Conservation (phyloP, 495 filamentous ascomycete species). For the Penicillium dipodomyicola region DNA sequence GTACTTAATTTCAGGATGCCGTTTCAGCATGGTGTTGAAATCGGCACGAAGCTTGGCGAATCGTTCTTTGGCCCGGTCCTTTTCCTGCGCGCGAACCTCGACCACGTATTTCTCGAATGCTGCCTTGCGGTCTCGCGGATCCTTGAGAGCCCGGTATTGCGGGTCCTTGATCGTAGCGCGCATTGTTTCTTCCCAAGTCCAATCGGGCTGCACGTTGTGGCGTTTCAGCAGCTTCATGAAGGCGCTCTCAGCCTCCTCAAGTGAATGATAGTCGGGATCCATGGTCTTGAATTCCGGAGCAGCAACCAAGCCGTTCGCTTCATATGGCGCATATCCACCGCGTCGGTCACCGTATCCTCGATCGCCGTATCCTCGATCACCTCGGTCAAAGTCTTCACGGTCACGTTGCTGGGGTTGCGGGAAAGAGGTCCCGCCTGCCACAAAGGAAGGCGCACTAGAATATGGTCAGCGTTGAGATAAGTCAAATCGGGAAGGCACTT, state of each 20-base stretch:
- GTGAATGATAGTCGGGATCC: constrained; percentile 79
- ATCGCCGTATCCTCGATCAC: constrained; percentile 52
- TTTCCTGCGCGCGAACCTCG: constrained; percentile 88
- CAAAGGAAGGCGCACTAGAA: constrained; percentile 63
- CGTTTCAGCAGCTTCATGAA: constrained; percentile 89
- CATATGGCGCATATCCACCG: constrained; percentile 56
- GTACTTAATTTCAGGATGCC: constrained; percentile 95
- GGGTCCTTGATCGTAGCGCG: constrained; percentile 87
- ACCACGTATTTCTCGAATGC: constrained; percentile 95
- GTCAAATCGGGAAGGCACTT: constrained; percentile 33
- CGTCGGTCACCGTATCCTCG: constrained; percentile 63
- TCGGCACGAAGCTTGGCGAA: constrained; percentile 89
- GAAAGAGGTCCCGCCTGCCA: constrained; percentile 59
- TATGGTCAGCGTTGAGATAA: constrained; percentile 24
- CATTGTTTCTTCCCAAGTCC: constrained; percentile 90
- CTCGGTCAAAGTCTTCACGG: constrained; percentile 31
- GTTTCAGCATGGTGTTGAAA: constrained; percentile 93
- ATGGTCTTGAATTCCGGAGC: constrained; percentile 61
- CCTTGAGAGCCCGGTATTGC: constrained; percentile 89
- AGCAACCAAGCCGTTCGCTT: constrained; percentile 55
- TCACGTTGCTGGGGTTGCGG: constrained; percentile 35
- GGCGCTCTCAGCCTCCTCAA: constrained; percentile 90
- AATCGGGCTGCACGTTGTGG: constrained; percentile 81
- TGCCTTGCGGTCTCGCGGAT: constrained; percentile 85
- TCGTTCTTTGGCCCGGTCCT: constrained; percentile 91